These are phyloP conservation scores for Cyclostephanos invisitatus DNA, from an alignment of 108 stramenopile genomes.

Conservation along the genomic window DNA sequence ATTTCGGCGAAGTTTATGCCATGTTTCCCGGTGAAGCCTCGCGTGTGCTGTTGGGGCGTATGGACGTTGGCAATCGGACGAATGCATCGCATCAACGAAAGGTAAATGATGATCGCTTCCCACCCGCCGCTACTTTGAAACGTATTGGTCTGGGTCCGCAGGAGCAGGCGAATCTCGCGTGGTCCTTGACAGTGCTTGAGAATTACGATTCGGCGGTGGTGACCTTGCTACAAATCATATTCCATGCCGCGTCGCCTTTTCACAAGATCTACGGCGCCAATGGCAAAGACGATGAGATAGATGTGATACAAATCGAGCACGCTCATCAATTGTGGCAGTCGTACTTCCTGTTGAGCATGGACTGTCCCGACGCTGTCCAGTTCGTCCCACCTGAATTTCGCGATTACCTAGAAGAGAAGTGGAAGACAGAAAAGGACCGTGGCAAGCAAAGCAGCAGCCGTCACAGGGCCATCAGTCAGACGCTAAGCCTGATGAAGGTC, in stretches of 20 bases:
- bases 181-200: constrained; percentile 79
- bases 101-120: background rate
- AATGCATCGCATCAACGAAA: constrained; percentile 3
- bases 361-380: constrained; percentile 64
- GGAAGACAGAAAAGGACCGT: constrained; percentile 76
- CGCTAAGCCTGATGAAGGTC: constrained; percentile 76
- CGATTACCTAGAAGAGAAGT: constrained; percentile 62
- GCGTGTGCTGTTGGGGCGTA: constrained; percentile 37
- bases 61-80: constrained; percentile 7
- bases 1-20: constrained; percentile 52
- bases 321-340: constrained; percentile 91
- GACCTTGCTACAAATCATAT: constrained; percentile 58
- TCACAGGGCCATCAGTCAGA: constrained; percentile 75
- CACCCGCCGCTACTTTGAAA: constrained; percentile 24
- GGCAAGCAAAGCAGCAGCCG: constrained; percentile 75
- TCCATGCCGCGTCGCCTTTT: constrained; percentile 48
- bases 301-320: constrained; percentile 76
- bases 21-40: constrained; percentile 59
- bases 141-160: constrained; percentile 60
- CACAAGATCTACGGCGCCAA: background rate
- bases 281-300: constrained; percentile 18
- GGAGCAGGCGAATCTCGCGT: constrained; percentile 84
- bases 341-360: constrained; percentile 65
- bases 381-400: constrained; percentile 61
- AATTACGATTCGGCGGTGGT: constrained; percentile 51